Conservation (phyloP, 495 filamentous ascomycete species). For the Daldinia loculata region DNA sequence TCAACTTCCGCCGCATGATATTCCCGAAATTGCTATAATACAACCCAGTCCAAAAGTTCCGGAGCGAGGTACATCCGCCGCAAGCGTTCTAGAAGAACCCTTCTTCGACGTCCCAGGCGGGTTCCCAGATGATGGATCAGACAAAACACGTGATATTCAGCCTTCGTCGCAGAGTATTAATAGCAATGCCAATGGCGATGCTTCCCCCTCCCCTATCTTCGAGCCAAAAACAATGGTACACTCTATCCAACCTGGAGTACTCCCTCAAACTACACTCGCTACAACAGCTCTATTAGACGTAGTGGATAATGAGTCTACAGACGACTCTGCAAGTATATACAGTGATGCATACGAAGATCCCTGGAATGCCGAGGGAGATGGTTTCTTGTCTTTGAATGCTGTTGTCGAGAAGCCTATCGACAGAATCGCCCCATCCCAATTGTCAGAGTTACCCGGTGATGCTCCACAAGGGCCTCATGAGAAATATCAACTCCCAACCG, state of each 20-base stretch:
- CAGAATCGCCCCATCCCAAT: conserved; percentile 21
- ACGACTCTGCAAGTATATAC: conserved; percentile 70
- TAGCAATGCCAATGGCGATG: neutral
- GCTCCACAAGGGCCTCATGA: neutral
- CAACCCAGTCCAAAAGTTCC: conserved; percentile 47
- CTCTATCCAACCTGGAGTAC: conserved; percentile 12
- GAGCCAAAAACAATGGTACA: conserved; percentile 33
- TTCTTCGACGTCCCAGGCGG: conserved; percentile 55
- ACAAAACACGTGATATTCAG: conserved; percentile 15
- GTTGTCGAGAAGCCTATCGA: conserved; percentile 70
- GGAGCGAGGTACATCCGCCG: conserved; percentile 5
- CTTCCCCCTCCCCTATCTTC: conserved; percentile 24
- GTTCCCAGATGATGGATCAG: conserved; percentile 54
- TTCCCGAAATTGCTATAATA: conserved; percentile 49
- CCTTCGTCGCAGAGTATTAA: neutral
- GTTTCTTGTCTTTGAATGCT: conserved; percentile 85
- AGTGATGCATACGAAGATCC: conserved; percentile 88
- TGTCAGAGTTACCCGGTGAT: conserved; percentile 6
- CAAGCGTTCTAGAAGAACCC: conserved; percentile 21
- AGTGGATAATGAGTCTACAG: conserved; percentile 18
- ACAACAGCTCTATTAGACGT: conserved; percentile 21
- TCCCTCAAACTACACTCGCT: conserved; percentile 40
- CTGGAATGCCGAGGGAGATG: conserved; percentile 71
- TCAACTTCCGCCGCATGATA: conserved; percentile 11
- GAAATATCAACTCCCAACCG: neutral